Evolutionary conservation across 2,329 filamentous ascomycete species (phyloP), one percentile per base, ranked within the genome.

Genomic region (Pseudocercospora crystallina): DNA sequence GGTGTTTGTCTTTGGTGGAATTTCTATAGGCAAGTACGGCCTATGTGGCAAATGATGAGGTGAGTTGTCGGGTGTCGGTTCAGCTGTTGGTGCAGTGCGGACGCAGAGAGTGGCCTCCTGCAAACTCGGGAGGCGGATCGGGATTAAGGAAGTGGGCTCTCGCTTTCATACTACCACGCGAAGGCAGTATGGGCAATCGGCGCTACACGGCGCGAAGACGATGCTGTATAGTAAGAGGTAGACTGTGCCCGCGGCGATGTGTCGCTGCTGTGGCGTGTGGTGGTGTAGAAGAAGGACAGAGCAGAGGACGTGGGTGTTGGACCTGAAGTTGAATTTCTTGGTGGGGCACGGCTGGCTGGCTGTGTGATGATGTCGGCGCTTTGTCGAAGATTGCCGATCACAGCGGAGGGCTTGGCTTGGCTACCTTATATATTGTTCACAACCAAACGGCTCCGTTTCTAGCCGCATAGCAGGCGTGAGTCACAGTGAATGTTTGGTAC

Each of bases 141-240:
- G 61, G 60, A 52, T 65, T 62, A 5, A 64, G 56, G 48, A 51
- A 51, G 43, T 49, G 54, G 41, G 49, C 54, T 54, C 59, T 53
- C 51, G 61, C 54, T 64, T 45, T 60, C 63, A 65, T 65, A 61
- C 60, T 65, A 63, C 61, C 44, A 51, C 37, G 45, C 38, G 41
- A 43, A 54, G 52, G 58, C 52, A 57, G 56, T 40, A 47, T 48
- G 40, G 45, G 43, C 30, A 20, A 40, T 7, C n/a, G 29, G 45
- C 46, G 43, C 48, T 40, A 37, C 30, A 26, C 31, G 35, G 43
- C 47, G 43, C 20, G 20, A 7, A 26, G 20, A 7, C 7, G 20
- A 26, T 26, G 20, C 20, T 26, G 20, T 26, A 8, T 14, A 35
- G 33, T 14, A 35, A 35, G 33, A n/a, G 33, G 33, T n/a, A 35